Percentiles rank a stretch among this genome's conserved stretches.
Evolutionary conservation across 345 rosid genomes (phyloP).

Genomic region (Theobroma cacao): DNA sequence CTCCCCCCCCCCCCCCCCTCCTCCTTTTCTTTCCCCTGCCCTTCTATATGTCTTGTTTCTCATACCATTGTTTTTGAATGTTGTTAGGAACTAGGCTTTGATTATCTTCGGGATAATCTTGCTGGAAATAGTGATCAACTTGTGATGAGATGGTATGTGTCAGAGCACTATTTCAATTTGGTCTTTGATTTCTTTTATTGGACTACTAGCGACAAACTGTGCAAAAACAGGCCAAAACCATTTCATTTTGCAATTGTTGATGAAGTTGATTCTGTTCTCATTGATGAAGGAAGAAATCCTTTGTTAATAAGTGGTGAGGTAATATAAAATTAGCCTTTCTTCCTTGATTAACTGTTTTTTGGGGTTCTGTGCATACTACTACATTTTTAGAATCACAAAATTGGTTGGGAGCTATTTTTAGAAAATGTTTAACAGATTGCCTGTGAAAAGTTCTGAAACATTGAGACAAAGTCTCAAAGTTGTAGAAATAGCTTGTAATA

Average conservation of each 20-base stretch:
- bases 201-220: slow-evolving; percentile 13
- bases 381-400: not conserved
- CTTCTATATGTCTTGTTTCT: not conserved
- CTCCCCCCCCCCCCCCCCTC: not conserved
- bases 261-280: slow-evolving; percentile 97
- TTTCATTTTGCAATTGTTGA: slow-evolving; percentile 96
- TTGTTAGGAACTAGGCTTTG: slow-evolving; percentile 94
- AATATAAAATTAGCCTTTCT: slow-evolving; percentile 23
- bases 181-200: slow-evolving; percentile 2
- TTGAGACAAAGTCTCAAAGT: slow-evolving; percentile 12
- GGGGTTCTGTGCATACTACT: not conserved
- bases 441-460: not conserved
- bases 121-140: slow-evolving; percentile 74
- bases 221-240: slow-evolving; percentile 83
- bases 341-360: not conserved
- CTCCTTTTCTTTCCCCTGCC: not conserved
- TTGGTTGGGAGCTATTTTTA: not conserved
- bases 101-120: slow-evolving; percentile 95
- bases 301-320: slow-evolving; percentile 97
- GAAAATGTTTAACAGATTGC: not conserved
- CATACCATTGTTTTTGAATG: slow-evolving; percentile 23
- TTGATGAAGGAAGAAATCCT: slow-evolving; percentile 98
- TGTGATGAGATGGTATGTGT: slow-evolving; percentile 90
- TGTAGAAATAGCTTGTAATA: slow-evolving; percentile 11
- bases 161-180: slow-evolving; percentile 15